Percentiles rank a stretch among this genome's conserved stretches.
Evolutionary conservation across 192 early-diverging fungal species (phyloP).

Genomic region (Jimgerdemannia lactiflua): DNA sequence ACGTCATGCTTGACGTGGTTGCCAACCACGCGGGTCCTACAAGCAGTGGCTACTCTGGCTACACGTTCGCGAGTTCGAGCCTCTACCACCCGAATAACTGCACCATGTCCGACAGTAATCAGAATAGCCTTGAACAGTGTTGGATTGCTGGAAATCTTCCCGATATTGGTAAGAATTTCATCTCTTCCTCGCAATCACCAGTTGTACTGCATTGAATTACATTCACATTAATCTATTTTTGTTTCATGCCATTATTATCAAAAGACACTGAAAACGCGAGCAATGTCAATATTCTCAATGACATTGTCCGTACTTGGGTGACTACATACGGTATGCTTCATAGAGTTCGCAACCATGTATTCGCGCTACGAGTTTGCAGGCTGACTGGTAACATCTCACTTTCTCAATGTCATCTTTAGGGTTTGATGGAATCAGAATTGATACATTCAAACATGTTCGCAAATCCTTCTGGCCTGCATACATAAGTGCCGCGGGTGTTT

Average conservation of each 20-base stretch:
- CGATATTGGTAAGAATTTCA: constrained; percentile 16
- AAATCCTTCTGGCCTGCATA: constrained; percentile 37
- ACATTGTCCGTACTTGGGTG: constrained; percentile 13
- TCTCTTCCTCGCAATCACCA: constrained; percentile 24
- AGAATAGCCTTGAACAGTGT: constrained; percentile 29
- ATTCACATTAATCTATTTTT: neutral
- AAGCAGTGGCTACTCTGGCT: constrained; percentile 20
- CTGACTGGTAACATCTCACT: too few species aligned
- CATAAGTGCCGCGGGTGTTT: constrained; percentile 23
- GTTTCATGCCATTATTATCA: neutral
- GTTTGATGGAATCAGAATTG: constrained; percentile 44
- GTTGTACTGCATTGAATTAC: neutral
- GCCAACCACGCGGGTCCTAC: constrained; percentile 32
- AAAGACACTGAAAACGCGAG: constrained; percentile 37
- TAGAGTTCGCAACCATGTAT: too few species aligned
- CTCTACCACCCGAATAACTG: constrained; percentile 20
- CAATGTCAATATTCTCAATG: constrained; percentile 22
- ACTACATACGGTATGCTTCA: constrained; percentile 24
- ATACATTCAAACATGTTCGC: constrained; percentile 41
- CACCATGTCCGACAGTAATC: constrained; percentile 25
- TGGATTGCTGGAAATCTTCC: constrained; percentile 18
- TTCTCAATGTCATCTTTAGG: neutral
- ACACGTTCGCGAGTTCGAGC: constrained; percentile 27
- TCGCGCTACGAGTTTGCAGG: too few species aligned
- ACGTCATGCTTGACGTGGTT: constrained; percentile 45